These are phyloP conservation scores for Solanum phureja DNA, from an alignment of 257 asterid genomes.

Conservation along the genomic window DNA sequence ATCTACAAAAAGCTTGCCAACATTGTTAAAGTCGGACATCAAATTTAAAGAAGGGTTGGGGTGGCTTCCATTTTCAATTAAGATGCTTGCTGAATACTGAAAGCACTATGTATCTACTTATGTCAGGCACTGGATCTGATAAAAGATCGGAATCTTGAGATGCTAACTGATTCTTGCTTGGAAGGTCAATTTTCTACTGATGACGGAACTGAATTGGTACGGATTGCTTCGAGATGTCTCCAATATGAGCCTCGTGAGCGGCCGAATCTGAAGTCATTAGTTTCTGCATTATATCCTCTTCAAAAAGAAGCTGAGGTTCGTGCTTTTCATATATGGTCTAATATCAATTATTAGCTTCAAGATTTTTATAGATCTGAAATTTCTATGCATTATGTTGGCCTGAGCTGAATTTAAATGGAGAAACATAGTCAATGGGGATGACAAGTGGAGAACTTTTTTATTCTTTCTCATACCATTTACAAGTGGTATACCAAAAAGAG, in stretches of 20 bases:
- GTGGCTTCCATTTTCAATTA: background rate
- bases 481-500: background rate
- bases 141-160: slow-evolving; percentile 36
- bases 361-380: background rate
- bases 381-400: background rate
- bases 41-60: background rate
- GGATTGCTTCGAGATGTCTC: slow-evolving; percentile 92
- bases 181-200: slow-evolving; percentile 86
- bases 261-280: slow-evolving; percentile 63
- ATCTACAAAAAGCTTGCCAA: background rate
- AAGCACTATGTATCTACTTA: background rate
- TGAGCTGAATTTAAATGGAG: background rate
- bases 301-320: slow-evolving; percentile 84
- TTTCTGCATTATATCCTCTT: slow-evolving; percentile 52
- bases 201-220: slow-evolving; percentile 79
- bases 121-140: slow-evolving; percentile 42
- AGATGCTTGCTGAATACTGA: background rate
- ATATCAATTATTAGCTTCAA: background rate
- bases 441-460: background rate
- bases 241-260: slow-evolving; percentile 91
- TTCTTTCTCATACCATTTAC: background rate
- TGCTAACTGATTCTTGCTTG: slow-evolving; percentile 53
- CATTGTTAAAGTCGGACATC: background rate
- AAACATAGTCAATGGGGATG: background rate
- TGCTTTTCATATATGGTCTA: background rate